These are phyloP conservation scores for Exophiala sp. DNA, from an alignment of 2,329 filamentous ascomycete species.

Conservation along the genomic window DNA sequence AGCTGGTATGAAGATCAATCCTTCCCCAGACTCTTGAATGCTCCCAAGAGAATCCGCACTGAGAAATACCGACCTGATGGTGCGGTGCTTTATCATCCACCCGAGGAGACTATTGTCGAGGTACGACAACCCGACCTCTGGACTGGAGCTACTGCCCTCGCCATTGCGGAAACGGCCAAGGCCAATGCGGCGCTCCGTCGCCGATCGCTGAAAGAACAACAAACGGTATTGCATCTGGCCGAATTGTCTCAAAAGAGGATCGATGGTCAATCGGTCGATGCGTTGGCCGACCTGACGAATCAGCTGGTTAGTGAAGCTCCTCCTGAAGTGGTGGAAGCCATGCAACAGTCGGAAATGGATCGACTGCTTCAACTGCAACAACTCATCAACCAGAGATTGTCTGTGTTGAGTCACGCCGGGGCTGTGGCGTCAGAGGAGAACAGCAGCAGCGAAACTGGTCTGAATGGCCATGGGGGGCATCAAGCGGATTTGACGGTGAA, in stretches of 20 bases:
- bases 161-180: constrained; percentile 25
- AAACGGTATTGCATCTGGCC: constrained; percentile 22
- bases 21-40: constrained; percentile 17
- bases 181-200: constrained; percentile 22
- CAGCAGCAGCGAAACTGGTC: neutral
- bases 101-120: constrained; percentile 28
- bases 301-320: constrained; percentile 26
- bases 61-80: constrained; percentile 21
- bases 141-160: constrained; percentile 24
- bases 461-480: neutral
- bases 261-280: constrained; percentile 16
- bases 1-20: constrained; percentile 31
- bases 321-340: constrained; percentile 17
- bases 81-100: constrained; percentile 16
- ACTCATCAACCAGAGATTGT: constrained; percentile 22
- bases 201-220: constrained; percentile 27
- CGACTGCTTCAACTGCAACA: constrained; percentile 21
- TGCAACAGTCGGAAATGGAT: constrained; percentile 19
- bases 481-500: neutral
- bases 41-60: constrained; percentile 14
- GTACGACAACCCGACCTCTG: constrained; percentile 31
- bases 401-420: constrained; percentile 7
- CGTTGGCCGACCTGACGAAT: constrained; percentile 25
- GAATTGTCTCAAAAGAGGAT: constrained; percentile 21
- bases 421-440: neutral